A percentile compares a stretch with the other conserved stretches of the same genome.
Evolutionary conservation across 108 stramenopile genomes (phyloP).

Genomic region (Cyclotella cryptica): DNA sequence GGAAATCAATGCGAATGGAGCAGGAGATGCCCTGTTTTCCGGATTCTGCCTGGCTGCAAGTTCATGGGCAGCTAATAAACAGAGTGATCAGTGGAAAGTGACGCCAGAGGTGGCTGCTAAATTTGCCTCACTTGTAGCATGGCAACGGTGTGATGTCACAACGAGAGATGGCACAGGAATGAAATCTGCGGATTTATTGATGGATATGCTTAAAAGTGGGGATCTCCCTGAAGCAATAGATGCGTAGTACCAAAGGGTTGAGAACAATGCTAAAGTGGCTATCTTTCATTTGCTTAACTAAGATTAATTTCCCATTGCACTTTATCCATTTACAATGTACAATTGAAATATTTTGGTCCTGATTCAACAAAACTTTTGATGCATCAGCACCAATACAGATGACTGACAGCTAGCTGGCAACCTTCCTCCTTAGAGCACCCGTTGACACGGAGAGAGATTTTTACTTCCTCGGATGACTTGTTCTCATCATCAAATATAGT

Average conservation of each 20-base stretch:
- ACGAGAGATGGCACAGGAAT: slow-evolving; percentile 50
- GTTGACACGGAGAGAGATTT: slow-evolving; percentile 68
- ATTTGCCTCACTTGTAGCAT: slow-evolving; percentile 50
- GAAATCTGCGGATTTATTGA: slow-evolving; percentile 38
- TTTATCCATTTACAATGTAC: no score
- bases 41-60: slow-evolving; percentile 55
- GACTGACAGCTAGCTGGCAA: slow-evolving; percentile 59
- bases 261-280: no score
- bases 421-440: slow-evolving; percentile 46
- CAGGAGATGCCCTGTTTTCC: slow-evolving; percentile 56
- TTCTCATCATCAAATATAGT: slow-evolving; percentile 69
- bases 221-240: slow-evolving; percentile 25
- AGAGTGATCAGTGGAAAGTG: slow-evolving; percentile 25
- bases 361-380: not conserved
- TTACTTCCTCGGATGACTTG: slow-evolving; percentile 59
- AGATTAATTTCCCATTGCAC: no score
- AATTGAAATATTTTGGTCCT: no score
- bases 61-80: slow-evolving; percentile 34
- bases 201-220: slow-evolving; percentile 27
- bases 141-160: slow-evolving; percentile 44
- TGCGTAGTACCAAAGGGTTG: not conserved
- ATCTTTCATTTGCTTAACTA: no score
- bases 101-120: slow-evolving; percentile 34
- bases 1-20: slow-evolving; percentile 53
- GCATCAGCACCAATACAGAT: slow-evolving; percentile 68